Evolutionary conservation across 495 filamentous ascomycete species (phyloP).

Genomic region (Pyrenula massariospora): DNA sequence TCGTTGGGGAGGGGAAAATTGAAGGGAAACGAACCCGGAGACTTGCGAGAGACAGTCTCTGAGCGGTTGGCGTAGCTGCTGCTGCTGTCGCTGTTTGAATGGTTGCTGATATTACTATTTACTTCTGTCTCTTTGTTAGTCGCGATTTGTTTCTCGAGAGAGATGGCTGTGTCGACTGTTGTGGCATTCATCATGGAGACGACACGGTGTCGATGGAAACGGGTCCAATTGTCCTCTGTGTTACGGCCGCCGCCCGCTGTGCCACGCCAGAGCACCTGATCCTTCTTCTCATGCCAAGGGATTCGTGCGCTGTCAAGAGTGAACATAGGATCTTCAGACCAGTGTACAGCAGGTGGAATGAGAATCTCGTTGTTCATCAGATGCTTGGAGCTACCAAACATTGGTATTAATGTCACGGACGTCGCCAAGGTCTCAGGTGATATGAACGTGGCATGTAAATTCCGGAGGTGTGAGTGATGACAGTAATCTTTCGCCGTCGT

Average conservation of each 20-base stretch:
- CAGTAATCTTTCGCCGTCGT: conserved; percentile 48
- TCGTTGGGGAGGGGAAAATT: conserved; percentile 12
- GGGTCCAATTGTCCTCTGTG: conserved; percentile 41
- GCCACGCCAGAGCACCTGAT: conserved; percentile 50
- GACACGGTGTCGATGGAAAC: conserved; percentile 57
- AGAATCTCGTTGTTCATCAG: conserved; percentile 64
- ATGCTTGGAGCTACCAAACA: conserved; percentile 61
- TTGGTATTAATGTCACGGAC: conserved; percentile 44
- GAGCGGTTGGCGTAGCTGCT: neutral
- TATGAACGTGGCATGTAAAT: conserved; percentile 54
- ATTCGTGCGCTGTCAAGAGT: conserved; percentile 28
- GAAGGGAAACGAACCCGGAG: neutral
- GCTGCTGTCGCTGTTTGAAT: neutral
- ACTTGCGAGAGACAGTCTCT: neutral
- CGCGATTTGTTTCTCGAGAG: neutral
- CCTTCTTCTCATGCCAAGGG: conserved; percentile 39
- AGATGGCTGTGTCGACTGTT: conserved; percentile 23
- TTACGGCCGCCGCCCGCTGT: conserved; percentile 51
- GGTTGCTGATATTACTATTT: neutral
- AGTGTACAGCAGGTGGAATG: conserved; percentile 57
- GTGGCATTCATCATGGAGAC: conserved; percentile 54
- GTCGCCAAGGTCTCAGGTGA: conserved; percentile 41
- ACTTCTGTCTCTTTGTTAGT: neutral
- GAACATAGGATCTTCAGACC: conserved; percentile 50
- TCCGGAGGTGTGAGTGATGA: conserved; percentile 39